Percentiles rank a stretch among this genome's conserved stretches.
These are phyloP conservation scores for Powellomyces hirtus DNA, from an alignment of 192 early-diverging fungal genomes.

Conservation along the genomic window DNA sequence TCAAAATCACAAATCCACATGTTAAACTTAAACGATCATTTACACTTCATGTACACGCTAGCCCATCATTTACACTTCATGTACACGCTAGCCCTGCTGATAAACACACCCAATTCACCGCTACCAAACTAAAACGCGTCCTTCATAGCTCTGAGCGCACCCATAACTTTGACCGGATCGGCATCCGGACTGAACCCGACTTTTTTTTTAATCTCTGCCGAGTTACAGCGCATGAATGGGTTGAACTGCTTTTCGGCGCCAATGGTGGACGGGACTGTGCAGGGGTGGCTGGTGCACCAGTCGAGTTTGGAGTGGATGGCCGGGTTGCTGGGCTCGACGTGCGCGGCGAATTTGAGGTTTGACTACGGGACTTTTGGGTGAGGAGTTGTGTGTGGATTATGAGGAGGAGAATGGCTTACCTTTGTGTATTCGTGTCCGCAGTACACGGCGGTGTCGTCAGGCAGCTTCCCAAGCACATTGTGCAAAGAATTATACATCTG, in stretches of 20 bases:
- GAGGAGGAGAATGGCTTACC: constrained; percentile 39
- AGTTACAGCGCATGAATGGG: constrained; percentile 82
- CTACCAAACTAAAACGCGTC: constrained; percentile 47
- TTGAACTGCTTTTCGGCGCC: constrained; percentile 83
- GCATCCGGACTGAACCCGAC: constrained; percentile 6
- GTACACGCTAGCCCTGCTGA: too few relatives aligned
- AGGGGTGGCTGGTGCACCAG: constrained; percentile 43
- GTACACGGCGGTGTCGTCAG: constrained; percentile 79
- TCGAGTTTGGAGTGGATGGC: constrained; percentile 63
- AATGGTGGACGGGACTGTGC: constrained; percentile 87
- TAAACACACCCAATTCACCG: too few relatives aligned
- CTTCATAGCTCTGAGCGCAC: constrained; percentile 75
- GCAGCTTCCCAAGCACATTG: constrained; percentile 65
- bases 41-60: too few relatives aligned
- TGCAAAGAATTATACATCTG: constrained; percentile 84
- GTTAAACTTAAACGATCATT: too few relatives aligned
- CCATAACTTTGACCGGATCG: constrained; percentile 64
- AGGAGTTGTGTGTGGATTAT: background rate
- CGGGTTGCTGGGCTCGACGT: constrained; percentile 77
- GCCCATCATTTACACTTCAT: too few relatives aligned
- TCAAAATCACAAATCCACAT: too few relatives aligned
- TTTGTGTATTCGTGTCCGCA: constrained; percentile 94
- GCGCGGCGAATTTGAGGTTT: constrained; percentile 69
- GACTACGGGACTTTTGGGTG: constrained; percentile 28
- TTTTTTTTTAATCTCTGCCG: constrained; percentile 15